Percentiles rank a stretch among this genome's conserved stretches.
Conservation (phyloP, 805 yeast species). For the Candida railenensis region DNA sequence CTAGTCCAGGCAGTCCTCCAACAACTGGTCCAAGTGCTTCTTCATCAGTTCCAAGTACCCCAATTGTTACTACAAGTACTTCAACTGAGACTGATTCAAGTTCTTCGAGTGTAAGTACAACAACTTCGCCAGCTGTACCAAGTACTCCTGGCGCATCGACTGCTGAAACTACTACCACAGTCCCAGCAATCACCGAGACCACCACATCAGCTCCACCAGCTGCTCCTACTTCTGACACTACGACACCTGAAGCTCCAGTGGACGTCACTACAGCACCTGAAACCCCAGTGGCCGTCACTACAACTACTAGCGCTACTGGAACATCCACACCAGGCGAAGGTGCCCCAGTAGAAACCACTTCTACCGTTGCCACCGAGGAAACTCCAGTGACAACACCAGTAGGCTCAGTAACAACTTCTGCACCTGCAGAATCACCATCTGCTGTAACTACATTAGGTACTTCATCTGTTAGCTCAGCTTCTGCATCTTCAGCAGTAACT, state of each 20-base stretch:
- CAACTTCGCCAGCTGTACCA: slow-evolving; percentile 11
- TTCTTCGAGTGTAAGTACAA: slow-evolving; percentile 21
- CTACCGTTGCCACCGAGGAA: too few relatives aligned
- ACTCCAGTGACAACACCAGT: too few relatives aligned
- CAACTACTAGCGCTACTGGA: background rate
- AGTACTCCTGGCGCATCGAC: slow-evolving; percentile 7
- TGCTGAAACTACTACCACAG: slow-evolving; percentile 4
- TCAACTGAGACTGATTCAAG: slow-evolving; percentile 19
- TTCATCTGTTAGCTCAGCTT: slow-evolving; percentile 8
- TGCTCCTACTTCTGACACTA: slow-evolving; percentile 5
- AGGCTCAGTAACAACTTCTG: too few relatives aligned
- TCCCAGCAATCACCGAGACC: background rate
- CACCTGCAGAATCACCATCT: slow-evolving; percentile 6
- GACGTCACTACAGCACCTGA: slow-evolving; percentile 2
- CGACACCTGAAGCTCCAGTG: background rate
- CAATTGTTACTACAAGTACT: slow-evolving; percentile 6
- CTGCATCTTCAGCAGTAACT: slow-evolving; percentile 11
- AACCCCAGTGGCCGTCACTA: slow-evolving; percentile 3
- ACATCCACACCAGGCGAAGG: slow-evolving; percentile 1
- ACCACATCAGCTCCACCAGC: background rate
- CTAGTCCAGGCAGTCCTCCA: background rate
- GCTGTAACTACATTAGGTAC: slow-evolving; percentile 5
- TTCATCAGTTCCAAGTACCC: background rate
- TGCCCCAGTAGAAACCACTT: slow-evolving; percentile 13
- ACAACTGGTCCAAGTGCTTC: background rate